Base-by-base conservation (phyloP, 352 stramenopile genomes). In the Peronosclerospora sorghi region DNA sequence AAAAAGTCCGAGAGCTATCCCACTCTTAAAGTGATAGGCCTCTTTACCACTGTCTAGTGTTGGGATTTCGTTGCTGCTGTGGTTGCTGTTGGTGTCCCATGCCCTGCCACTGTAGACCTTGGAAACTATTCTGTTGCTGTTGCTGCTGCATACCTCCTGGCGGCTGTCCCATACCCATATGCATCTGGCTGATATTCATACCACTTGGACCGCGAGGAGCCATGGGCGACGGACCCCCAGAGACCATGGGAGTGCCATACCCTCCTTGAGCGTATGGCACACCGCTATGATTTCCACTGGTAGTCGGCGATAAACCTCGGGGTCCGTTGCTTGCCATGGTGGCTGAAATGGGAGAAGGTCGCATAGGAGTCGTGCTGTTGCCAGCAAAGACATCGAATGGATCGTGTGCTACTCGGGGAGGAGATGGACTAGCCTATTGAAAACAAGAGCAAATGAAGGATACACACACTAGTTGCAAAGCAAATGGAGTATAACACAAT, bases 111-210 rank as follows among this genome's bases (percentile, higher is more conserved):
- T 90, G 76, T 7, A 90, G 60, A 21, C 76, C 76, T 35, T 84
- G 72, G 71, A 90, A 90, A 49, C 77, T 86, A 71, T 86, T 83
- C 43, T 69, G 35, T 28, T 40, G 35, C 19, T 40, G 35, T 24
- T 70, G 53, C 39, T 67, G 55, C 26, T 68, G 65, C 43, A 73
- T 68, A 14, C 68, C 55, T 13, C 45, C 53, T 19, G 56, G 62
- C 7, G 48, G 52, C 40, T 69, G 61, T 20, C 55, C 57, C 59
- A 85, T 85, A 19, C 67, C 68, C 56, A 87, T 77, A 56, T 87
- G 74, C 76, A 88, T 88, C 51, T 88, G 73, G 28, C 73, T 88
- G 54, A 88, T 88, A 52, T 82, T 81, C 63, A 87, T 86, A 35
- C 56, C 67, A 32, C 66, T 70, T 20, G 56, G 62, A 30, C 56